Evolutionary conservation across 2,329 filamentous ascomycete genomes (phyloP), one percentile per base, ranked within the genome.

Genomic region (Curvularia sp.): DNA sequence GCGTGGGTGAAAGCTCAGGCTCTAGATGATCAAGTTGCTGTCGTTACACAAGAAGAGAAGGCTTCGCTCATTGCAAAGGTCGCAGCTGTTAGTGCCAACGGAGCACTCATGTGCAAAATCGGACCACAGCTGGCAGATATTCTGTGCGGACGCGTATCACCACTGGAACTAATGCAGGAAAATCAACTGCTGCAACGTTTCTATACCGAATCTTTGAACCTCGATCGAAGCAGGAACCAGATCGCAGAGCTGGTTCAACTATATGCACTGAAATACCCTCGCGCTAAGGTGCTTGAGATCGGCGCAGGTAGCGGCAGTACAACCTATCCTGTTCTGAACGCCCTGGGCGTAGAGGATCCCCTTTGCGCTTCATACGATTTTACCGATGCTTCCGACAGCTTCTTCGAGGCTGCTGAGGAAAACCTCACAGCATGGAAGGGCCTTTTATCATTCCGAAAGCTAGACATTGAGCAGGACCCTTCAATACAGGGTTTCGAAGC

Each of bases 401-500:
- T 32, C 15, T 47, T 47, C 7, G 43, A 47, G 9, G 27, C 13
- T 21, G 43, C 43, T 7, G 25, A 19, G 3, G 25, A 47, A 12
- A 30, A 10, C 3, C 18, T 47, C 6, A 3, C 43, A 10, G 27
- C 13, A 12, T 47, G 43, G 43, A 19, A 47, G 43, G 12, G n/a
- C 27, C 7, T 32, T 6, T 6, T 47, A 15, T 12, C n/a, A 3
- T 47, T 47, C 27, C 13, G 25, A 7, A 32, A 3, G 18, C 18
- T 38, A 7, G 32, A 49, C 28, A 25, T 25, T 5, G 23, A 36
- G 18, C 30, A 52, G 18, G 64, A 67, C 41, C 55, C 59, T 10
- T 21, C 25, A 0, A 28, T 28, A 0, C 66, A 69, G 49, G 61
- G 66, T 6, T 66, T 67, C 27, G 55, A 59, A 9, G 32, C 25